Evolutionary conservation across 257 asterid genomes (phyloP).

Genomic region (Solanum verrucosum): DNA sequence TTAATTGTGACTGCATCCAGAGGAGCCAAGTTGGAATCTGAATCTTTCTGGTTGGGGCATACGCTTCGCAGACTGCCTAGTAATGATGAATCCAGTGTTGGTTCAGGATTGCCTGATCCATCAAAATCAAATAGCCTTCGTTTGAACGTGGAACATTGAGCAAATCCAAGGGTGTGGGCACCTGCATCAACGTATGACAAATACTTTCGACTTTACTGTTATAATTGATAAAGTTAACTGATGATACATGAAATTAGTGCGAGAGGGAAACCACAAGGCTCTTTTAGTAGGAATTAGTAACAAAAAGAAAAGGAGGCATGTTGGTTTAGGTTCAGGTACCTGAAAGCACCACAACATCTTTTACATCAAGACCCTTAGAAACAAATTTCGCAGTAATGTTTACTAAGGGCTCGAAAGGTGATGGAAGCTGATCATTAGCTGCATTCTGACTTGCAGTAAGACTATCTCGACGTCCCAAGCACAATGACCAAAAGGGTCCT

Average conservation of each 20-base stretch:
- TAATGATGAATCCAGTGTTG: conserved; percentile 34
- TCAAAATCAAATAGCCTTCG: conserved; percentile 57
- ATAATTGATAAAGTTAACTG: not conserved
- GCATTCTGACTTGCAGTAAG: conserved; percentile 44
- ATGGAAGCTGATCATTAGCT: conserved; percentile 56
- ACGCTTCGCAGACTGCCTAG: conserved; percentile 25
- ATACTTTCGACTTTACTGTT: no score
- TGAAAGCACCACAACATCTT: conserved; percentile 65
- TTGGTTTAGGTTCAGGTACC: conserved; percentile 15
- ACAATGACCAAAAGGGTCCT: conserved; percentile 52
- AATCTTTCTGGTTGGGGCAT: conserved; percentile 39
- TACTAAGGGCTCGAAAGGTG: conserved; percentile 51
- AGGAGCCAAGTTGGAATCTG: conserved; percentile 46
- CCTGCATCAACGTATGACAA: conserved; percentile 23
- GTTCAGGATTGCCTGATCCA: conserved; percentile 76
- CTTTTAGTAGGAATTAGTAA: not conserved
- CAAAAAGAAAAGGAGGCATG: not conserved
- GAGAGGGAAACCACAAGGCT: not conserved
- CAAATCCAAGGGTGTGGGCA: conserved; percentile 73
- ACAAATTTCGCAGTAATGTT: conserved; percentile 53
- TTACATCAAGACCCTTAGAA: conserved; percentile 50
- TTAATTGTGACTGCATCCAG: conserved; percentile 28
- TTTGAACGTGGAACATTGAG: conserved; percentile 63
- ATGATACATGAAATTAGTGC: not conserved
- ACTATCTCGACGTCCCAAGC: conserved; percentile 73